phyloP scores from a whole-genome alignment of 2,329 filamentous ascomycete species.

The Hypoxylon rubiginosum region DNA sequence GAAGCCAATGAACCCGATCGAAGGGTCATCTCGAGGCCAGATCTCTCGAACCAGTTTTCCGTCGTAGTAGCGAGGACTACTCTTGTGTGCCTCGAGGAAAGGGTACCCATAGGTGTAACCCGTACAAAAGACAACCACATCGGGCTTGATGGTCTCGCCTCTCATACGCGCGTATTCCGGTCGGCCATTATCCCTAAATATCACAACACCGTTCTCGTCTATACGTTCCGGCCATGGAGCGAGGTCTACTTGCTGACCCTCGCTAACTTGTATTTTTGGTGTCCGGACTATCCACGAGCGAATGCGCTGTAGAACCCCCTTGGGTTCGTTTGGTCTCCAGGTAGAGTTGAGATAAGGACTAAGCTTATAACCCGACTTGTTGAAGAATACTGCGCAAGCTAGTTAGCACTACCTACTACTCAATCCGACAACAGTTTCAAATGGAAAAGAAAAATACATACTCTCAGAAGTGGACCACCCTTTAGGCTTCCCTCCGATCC shows the following conservation, averaged over 20 bases:
- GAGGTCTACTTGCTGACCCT: slow-evolving; percentile 59
- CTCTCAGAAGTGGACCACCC: slow-evolving; percentile 50
- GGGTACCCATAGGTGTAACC: slow-evolving; percentile 60
- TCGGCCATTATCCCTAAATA: slow-evolving; percentile 52
- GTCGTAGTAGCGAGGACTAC: slow-evolving; percentile 57
- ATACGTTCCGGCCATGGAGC: slow-evolving; percentile 59
- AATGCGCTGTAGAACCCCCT: slow-evolving; percentile 52
- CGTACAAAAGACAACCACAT: slow-evolving; percentile 62
- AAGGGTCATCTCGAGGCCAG: slow-evolving; percentile 58
- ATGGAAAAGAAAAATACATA: slow-evolving; percentile 17
- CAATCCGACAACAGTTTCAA: slow-evolving; percentile 7
- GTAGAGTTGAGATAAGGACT: slow-evolving; percentile 39
- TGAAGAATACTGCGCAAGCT: slow-evolving; percentile 56
- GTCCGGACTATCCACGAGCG: slow-evolving; percentile 56
- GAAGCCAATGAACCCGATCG: slow-evolving; percentile 62
- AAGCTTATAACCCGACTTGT: slow-evolving; percentile 44
- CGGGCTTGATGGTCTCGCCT: slow-evolving; percentile 53
- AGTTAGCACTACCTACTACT: background rate
- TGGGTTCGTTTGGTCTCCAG: slow-evolving; percentile 48
- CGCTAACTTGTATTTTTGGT: slow-evolving; percentile 54
- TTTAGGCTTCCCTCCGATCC: slow-evolving; percentile 60
- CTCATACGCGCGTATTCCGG: slow-evolving; percentile 49
- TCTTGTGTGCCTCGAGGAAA: slow-evolving; percentile 53
- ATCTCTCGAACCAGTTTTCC: slow-evolving; percentile 61
- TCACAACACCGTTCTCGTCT: slow-evolving; percentile 54